Percentiles rank a stretch among this genome's conserved stretches.
Evolutionary conservation across 768 basidiomycete genomes (phyloP).

Genomic region (Trametes cinnabarina): DNA sequence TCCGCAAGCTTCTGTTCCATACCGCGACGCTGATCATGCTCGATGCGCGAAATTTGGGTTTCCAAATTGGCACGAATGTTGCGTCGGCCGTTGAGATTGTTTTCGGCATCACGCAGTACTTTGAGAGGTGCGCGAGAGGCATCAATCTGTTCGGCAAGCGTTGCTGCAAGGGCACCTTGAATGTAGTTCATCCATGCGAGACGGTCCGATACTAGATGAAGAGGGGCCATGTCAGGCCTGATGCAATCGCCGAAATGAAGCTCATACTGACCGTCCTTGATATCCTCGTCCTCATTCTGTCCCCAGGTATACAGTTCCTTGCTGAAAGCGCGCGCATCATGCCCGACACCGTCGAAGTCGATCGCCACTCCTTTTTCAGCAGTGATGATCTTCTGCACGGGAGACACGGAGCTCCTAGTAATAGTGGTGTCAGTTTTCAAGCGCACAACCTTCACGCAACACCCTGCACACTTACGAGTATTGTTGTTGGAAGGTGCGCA

Average conservation of each 20-base stretch:
- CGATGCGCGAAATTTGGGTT: slow-evolving; percentile 60
- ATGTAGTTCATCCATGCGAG: slow-evolving; percentile 81
- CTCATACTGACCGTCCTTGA: slow-evolving; percentile 64
- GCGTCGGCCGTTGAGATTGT: slow-evolving; percentile 56
- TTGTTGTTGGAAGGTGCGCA: slow-evolving; percentile 71
- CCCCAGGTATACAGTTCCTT: slow-evolving; percentile 89
- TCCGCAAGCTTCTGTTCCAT: slow-evolving; percentile 69
- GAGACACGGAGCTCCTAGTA: slow-evolving; percentile 49
- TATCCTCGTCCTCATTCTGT: slow-evolving; percentile 63
- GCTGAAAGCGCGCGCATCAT: slow-evolving; percentile 69
- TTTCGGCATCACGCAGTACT: slow-evolving; percentile 69
- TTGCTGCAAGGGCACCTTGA: slow-evolving; percentile 61
- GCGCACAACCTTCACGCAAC: too few relatives aligned
- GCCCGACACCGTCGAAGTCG: slow-evolving; percentile 64
- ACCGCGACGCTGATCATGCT: slow-evolving; percentile 63
- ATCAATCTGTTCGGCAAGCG: slow-evolving; percentile 63
- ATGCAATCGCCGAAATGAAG: slow-evolving; percentile 1
- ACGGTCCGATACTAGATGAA: slow-evolving; percentile 64
- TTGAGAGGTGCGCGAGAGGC: slow-evolving; percentile 66
- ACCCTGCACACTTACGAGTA: slow-evolving; percentile 56
- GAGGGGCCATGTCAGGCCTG: slow-evolving; percentile 11
- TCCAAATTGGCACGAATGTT: slow-evolving; percentile 57
- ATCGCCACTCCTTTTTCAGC: slow-evolving; percentile 74
- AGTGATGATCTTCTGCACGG: slow-evolving; percentile 78
- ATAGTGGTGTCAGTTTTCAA: background rate